Base-by-base conservation (phyloP, 2,329 filamentous ascomycete species). In the Penicillium sp. region DNA sequence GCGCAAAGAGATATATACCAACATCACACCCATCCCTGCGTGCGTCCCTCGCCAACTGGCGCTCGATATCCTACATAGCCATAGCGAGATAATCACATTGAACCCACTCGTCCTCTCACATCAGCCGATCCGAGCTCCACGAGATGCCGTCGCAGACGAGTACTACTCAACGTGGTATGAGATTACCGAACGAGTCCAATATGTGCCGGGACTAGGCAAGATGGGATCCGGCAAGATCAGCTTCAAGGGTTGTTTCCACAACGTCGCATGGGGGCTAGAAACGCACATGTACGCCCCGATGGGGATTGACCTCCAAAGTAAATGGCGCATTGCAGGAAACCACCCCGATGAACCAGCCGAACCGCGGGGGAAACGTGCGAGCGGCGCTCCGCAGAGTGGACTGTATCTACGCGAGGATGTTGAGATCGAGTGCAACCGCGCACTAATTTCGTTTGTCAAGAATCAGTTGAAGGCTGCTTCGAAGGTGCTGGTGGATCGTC, bases 341-440 rank as follows among this genome's bases (percentile, higher is more conserved):
- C 74, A 89, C 39, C 86, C 87, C 0, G 88, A 87, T 16, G 90
- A 95, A 71, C 81, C 84, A 1, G 77, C 79, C 29, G 81, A 87
- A 64, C 79, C 84, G 0, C 73, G 82, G 10, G 89, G 93, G 74
- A 73, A 89, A 19, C 88, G 86, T 5, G 38, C 63, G 4, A 73
- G 89, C 6, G 81, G 81, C 13, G 83, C 81, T 0, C 90, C 90
- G 0, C 72, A 79, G 19, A 77, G 83, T 38, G 91, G 90, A 0
- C 76, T 96, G 11, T 95, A 91, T 68, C 76, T 96, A 39, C 81
- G 88, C n/a, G 91, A 96, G 76, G 91, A 96, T 61, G 86, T 94
- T 45, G 87, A 91, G 59, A 85, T 96, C 79, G 82, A 82, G 53
- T 95, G 90, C 76, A 93, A 91, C 65, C 76, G 91, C 54, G 77